A percentile compares a stretch with the other conserved stretches of the same genome.
Evolutionary conservation across 176 grass and related monocot genomes (phyloP).

Genomic region (Bolboschoenus planiculmis): DNA sequence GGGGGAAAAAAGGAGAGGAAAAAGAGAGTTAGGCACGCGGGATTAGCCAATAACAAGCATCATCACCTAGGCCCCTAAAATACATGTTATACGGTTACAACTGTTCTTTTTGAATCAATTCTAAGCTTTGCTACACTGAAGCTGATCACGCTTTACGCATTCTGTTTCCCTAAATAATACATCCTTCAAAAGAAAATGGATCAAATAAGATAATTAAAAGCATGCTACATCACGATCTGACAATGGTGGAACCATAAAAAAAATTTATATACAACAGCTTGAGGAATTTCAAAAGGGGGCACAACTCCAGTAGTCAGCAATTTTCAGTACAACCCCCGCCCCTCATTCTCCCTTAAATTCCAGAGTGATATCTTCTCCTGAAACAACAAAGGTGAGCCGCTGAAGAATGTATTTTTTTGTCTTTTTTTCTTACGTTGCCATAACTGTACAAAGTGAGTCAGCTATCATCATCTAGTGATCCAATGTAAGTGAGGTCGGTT

Average conservation of each 20-base stretch:
- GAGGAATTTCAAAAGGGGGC: not conserved
- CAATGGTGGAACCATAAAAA: not conserved
- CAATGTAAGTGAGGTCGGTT: slow-evolving; percentile 88
- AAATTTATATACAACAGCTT: slow-evolving; percentile 20
- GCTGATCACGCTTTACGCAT: slow-evolving; percentile 12
- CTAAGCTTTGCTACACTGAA: slow-evolving; percentile 25
- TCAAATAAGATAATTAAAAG: slow-evolving; percentile 15
- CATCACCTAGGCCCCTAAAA: slow-evolving; percentile 12
- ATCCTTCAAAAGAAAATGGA: slow-evolving; percentile 11
- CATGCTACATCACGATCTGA: slow-evolving; percentile 25
- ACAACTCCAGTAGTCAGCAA: not conserved
- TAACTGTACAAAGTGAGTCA: slow-evolving; percentile 37
- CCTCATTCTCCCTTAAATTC: not conserved
- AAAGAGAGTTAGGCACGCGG: not conserved
- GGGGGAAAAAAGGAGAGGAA: not conserved
- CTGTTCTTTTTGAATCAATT: slow-evolving; percentile 8
- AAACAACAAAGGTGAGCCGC: not conserved
- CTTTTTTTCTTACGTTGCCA: not conserved
- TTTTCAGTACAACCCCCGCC: not conserved
- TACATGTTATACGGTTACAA: slow-evolving; percentile 24
- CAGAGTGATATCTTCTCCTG: slow-evolving; percentile 3
- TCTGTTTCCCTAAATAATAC: slow-evolving; percentile 27
- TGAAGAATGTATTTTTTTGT: not conserved
- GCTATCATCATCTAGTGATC: slow-evolving; percentile 90
- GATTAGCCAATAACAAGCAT: slow-evolving; percentile 13